Base-by-base conservation (phyloP, 495 filamentous ascomycete genomes). In the Xylaria palmicola region DNA sequence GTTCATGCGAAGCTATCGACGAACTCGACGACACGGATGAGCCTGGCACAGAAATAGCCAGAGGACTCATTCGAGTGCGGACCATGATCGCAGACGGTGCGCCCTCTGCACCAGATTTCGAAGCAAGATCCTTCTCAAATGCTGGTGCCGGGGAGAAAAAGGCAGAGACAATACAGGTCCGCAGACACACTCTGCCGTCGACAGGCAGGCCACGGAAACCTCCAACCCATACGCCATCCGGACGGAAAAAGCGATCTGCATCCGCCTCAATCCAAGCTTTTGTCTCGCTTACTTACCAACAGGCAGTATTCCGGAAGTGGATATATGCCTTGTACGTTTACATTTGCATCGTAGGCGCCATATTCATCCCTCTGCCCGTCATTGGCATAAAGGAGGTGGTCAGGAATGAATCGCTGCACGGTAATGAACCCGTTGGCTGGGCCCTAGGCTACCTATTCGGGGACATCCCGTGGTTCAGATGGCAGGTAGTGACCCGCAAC, bases 381-480 rank as follows among this genome's bases (percentile, higher is more conserved):
- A 40, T 68, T 40, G 88, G 86, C 1, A 81, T 98, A 47, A 84
- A 91, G 22, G 76, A 74, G 8, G 89, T 91, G 60, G 82, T 98
- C 47, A 71, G 78, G 39, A 73, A 76, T 48, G 76, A 79, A 29
- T 92, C 91, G 19, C 77, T 98, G 3, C 68, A 83, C 24, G 86
- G 84, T 40, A 68, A 84, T 41, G 94, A 98, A 63, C 93, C 94
- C 0, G 83, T 98, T 32, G 90, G 93, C 0, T 98, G 94, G 94
- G 93, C 92, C 0, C 72, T 96, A 4, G 88, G 89, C 2, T 98
- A 98, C 71, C 74, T 97, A 20, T 84, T 98, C 61, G 93, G 95
- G 13, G 90, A 96, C 65, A 68, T 93, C 7, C 79, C 80, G 0
- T 74, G 72, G 64, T 89, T 92, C 60, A 76, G 88, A 47, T 85